Evolutionary conservation across 371 early-diverging fungal genomes (phyloP), one percentile per base, ranked within the genome.

Genomic region (Mortierella sp.): DNA sequence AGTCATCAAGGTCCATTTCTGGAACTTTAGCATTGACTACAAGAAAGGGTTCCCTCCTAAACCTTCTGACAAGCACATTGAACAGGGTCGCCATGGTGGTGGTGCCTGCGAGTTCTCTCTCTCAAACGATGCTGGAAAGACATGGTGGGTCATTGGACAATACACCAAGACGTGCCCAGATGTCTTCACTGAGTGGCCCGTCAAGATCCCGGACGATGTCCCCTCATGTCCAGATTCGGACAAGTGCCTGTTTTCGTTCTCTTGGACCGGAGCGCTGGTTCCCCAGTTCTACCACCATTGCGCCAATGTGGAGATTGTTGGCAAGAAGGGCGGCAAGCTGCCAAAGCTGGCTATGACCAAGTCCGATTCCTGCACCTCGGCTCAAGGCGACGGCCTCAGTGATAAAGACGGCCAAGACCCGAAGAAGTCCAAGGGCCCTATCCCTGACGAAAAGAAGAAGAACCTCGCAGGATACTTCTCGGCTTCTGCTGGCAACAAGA

Each of bases 21-120:
- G 68, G 54, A 71, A 73, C 54, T 65, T 68, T 50, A 52, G 55
- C 6, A 48, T 62, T 48, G 44, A 54, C 34, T n/a, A 62, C 55
- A 39, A 40, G 48, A 57, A 62, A 10, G 58, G 53, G 49, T 69
- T 69, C 45, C 69, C 66, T 16, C 59, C 70, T 19, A 34, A 34
- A 10, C 7, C 58, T 54, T 13, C 46, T 34, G 34, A 34, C 10
- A 34, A 34, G 34, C 7, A 63, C 4, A 2, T 54, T 9, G 8
- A 13, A 3, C 70, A 69, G 49, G 34, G 58, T 17, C 63, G 70
- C 17, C 86, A 85, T 51, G 80, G 81, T 52, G 90, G 90, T 46
- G 90, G 91, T 19, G 84, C 86, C 56, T 90, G 91, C 60, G 86
- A 89, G 78, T 90, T 90, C 63, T 78, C 91, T 0, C 65, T 91